A percentile compares a stretch with the other conserved stretches of the same genome.
Evolutionary conservation across 495 filamentous ascomycete species (phyloP).

Genomic region (Filosporella fistucella): DNA sequence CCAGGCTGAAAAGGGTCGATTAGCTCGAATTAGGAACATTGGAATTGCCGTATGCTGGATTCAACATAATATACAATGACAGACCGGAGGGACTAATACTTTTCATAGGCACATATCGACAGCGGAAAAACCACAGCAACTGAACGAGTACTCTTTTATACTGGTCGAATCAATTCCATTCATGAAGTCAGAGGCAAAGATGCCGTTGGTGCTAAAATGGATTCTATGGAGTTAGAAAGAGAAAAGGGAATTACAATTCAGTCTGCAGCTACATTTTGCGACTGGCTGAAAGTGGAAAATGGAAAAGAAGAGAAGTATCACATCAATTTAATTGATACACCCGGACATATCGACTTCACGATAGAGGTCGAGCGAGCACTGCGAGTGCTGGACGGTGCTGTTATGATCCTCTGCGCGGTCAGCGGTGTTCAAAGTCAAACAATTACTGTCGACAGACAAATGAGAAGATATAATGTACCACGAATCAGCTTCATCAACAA

Average conservation of each 20-base stretch:
- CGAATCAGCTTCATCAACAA: slow-evolving; percentile 97
- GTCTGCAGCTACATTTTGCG: slow-evolving; percentile 95
- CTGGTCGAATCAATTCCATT: slow-evolving; percentile 91
- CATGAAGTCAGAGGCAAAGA: slow-evolving; percentile 97
- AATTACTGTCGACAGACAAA: slow-evolving; percentile 97
- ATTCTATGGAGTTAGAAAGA: slow-evolving; percentile 97
- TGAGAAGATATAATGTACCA: slow-evolving; percentile 96
- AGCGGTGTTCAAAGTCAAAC: slow-evolving; percentile 97
- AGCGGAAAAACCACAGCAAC: slow-evolving; percentile 97
- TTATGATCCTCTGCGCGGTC: slow-evolving; percentile 98
- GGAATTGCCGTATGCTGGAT: slow-evolving; percentile 68
- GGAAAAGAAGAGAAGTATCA: slow-evolving; percentile 88
- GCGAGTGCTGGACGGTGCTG: slow-evolving; percentile 92
- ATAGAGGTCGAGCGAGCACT: slow-evolving; percentile 98
- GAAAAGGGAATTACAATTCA: slow-evolving; percentile 99
- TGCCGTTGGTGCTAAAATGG: slow-evolving; percentile 97
- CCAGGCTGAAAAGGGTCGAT: slow-evolving; percentile 67
- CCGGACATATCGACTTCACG: slow-evolving; percentile 98
- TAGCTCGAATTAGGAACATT: slow-evolving; percentile 87
- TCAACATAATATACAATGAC: neutral
- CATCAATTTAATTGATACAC: slow-evolving; percentile 98
- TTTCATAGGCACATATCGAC: slow-evolving; percentile 78
- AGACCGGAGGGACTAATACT: slow-evolving; percentile 22
- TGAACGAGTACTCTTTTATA: slow-evolving; percentile 98
- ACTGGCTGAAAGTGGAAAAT: slow-evolving; percentile 84